Conservation (phyloP, 768 basidiomycete species). For the Lactarius evosmus region DNA sequence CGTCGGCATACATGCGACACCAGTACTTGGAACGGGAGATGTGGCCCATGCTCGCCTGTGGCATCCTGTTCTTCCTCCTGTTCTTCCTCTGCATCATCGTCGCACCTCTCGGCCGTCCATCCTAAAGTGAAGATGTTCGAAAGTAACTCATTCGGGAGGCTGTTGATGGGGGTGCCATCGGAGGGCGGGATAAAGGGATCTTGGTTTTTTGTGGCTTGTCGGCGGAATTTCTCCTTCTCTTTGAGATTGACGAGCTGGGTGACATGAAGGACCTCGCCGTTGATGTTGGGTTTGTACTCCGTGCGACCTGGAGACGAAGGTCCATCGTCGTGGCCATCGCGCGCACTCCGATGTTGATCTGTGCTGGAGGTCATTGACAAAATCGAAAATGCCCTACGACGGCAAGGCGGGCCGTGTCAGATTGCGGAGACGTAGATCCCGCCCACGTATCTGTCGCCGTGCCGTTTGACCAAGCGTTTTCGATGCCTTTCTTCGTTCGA, state of each 20-base stretch:
- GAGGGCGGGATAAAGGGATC: slow-evolving; percentile 7
- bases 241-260: slow-evolving; percentile 4
- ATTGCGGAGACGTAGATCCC: neutral
- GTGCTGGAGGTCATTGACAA: slow-evolving; percentile 11
- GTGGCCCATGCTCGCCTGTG: slow-evolving; percentile 2
- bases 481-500: too few species aligned
- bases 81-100: slow-evolving; percentile 30
- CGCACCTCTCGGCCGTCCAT: slow-evolving; percentile 28
- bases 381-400: neutral
- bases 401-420: neutral
- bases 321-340: neutral
- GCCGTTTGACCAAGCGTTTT: neutral
- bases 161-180: slow-evolving; percentile 35
- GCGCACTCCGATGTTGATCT: neutral
- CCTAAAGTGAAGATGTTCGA: slow-evolving; percentile 40
- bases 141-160: slow-evolving; percentile 58
- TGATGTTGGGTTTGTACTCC: neutral
- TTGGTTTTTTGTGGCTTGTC: neutral
- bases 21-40: slow-evolving; percentile 47
- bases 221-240: neutral
- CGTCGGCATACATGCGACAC: slow-evolving; percentile 60
- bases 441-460: too few species aligned
- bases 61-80: slow-evolving; percentile 26
- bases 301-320: neutral
- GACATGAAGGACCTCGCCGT: neutral